These are phyloP conservation scores for Leptodermis oblonga DNA, from an alignment of 257 asterid species.

Conservation along the genomic window DNA sequence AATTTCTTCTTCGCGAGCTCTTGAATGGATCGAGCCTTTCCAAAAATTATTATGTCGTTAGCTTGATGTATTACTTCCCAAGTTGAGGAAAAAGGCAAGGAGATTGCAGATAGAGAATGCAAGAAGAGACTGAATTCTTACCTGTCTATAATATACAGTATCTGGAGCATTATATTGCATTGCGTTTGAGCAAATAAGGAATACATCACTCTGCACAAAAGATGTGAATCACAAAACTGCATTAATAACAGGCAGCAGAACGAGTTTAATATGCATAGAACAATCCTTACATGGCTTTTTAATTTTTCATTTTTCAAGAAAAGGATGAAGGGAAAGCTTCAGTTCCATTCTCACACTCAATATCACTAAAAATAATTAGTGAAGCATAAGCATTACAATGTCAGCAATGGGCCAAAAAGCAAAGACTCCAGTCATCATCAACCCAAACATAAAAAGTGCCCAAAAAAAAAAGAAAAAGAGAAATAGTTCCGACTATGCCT, in stretches of 20 bases:
- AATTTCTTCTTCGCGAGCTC: conserved; percentile 88
- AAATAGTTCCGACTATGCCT: neutral
- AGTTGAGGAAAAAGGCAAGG: neutral
- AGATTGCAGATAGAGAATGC: neutral
- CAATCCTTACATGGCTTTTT: neutral
- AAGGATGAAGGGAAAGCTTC: neutral
- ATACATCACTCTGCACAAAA: conserved; percentile 72
- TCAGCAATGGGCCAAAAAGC: neutral
- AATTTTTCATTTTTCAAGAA: neutral
- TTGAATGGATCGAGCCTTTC: conserved; percentile 80
- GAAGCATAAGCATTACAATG: neutral
- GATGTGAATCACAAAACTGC: neutral
- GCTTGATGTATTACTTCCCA: neutral
- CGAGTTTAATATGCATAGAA: neutral
- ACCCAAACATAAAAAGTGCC: neutral
- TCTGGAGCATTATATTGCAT: conserved; percentile 94
- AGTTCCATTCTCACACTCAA: neutral
- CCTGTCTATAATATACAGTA: conserved; percentile 90
- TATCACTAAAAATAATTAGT: neutral
- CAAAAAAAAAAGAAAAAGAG: neutral
- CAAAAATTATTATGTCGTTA: conserved; percentile 18
- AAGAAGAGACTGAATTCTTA: conserved; percentile 20
- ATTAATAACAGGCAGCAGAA: neutral
- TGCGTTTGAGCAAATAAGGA: conserved; percentile 85
- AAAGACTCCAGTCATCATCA: neutral